Evolutionary conservation across 1,284 basidiomycete genomes (phyloP), one percentile per base, ranked within the genome.

Genomic region (Melampsora larici-populina): DNA sequence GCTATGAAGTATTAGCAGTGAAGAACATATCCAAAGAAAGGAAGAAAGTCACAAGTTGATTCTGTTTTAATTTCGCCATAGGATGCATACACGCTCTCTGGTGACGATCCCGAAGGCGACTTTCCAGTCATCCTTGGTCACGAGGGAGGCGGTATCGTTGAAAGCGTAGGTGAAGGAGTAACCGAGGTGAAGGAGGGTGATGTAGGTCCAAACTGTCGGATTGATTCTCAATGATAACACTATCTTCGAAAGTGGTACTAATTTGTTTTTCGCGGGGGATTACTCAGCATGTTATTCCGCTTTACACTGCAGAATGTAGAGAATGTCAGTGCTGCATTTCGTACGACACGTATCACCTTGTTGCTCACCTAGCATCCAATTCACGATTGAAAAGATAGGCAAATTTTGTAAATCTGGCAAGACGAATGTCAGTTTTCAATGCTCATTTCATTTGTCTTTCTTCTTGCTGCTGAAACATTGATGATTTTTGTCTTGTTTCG

Each of bases 331-430:
- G 3, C 26, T 46, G 15, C 1, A 36, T 21, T 40, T 60, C 0
- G 6, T 24, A 46, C 21, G 26, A 8, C 40, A n/a, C 17, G 0
- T 29, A 2, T 24, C 29, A 17, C 17, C 49, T 55, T 21, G 9
- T 58, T 29, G 43, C 15, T 36, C 43, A 48, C 11, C 40, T 15
- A 36, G 26, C 18, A 21, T 13, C 3, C 13, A 11, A n/a, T 58
- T 24, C 13, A n/a, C n/a, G 26, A 18, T 36, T n/a, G 18, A 62
- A 62, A 33, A 36, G 13, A 17, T 83, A 80, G 83, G 83, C 81
- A 84, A 84, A 79, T 98, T 98, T 87, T 99, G 96, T 89, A 96
- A 91, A 86, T 95, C 92, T 78, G 97, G 96, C 80, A 99, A 98
- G 88, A 99, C 96, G 79, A 99, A 98, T 97, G 63, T 97, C 13